Percentiles rank a stretch among this genome's conserved stretches.
Evolutionary conservation across 163 green algal species (phyloP).

Genomic region (Scenedesmus sp.): DNA sequence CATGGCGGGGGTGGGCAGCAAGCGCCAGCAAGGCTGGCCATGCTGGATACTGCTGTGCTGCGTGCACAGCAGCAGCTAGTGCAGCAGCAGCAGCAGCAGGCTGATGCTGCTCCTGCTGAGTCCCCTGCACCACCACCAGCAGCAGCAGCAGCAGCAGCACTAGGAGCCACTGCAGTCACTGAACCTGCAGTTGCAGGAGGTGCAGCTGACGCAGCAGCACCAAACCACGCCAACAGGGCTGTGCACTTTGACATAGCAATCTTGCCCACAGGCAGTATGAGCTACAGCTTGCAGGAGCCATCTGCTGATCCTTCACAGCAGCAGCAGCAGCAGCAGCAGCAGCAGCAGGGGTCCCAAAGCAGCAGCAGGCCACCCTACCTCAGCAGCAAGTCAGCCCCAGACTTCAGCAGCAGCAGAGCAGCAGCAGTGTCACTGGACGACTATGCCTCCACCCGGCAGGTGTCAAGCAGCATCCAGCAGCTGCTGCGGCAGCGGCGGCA

Average conservation of each 20-base stretch:
- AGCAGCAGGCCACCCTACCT: background rate
- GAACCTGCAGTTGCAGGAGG: background rate
- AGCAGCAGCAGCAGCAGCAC: background rate
- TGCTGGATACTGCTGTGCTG: background rate
- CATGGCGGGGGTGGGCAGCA: background rate
- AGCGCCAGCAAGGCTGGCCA: background rate
- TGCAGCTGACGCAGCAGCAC: background rate
- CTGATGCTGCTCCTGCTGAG: background rate
- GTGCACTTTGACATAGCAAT: background rate
- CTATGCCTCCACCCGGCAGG: background rate
- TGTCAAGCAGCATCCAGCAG: background rate
- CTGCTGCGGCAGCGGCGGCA: background rate
- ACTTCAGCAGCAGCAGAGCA: conserved; percentile 2
- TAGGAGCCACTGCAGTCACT: background rate
- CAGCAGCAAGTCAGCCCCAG: background rate
- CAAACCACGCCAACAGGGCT: background rate
- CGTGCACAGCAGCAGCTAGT: background rate
- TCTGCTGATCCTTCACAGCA: background rate
- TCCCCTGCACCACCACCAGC: background rate
- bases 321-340: conserved; percentile 6
- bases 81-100: conserved; percentile 1
- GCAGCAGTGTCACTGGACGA: background rate
- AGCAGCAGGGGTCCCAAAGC: background rate
- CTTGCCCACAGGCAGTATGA: background rate
- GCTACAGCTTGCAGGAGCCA: background rate